Evolutionary conservation across 495 filamentous ascomycete genomes (phyloP).

Genomic region (Xylaria cubensis): DNA sequence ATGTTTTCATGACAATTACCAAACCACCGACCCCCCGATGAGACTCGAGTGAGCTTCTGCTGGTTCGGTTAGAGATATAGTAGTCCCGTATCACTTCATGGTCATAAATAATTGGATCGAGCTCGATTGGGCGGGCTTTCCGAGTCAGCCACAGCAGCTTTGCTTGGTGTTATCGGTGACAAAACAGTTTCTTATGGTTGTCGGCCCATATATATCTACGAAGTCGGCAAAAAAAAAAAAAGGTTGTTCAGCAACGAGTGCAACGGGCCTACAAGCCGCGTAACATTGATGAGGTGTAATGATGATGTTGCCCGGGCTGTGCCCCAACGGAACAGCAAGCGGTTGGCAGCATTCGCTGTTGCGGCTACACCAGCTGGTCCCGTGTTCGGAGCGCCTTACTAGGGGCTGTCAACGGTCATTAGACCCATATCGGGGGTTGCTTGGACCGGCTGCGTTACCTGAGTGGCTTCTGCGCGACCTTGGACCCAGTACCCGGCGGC

Average conservation of each 20-base stretch:
- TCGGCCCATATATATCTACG: not conserved
- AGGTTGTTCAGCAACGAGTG: not conserved
- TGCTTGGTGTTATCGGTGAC: not conserved
- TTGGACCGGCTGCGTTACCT: not conserved
- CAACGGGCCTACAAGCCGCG: not conserved
- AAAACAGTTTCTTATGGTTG: not conserved
- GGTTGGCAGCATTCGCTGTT: conserved; percentile 2
- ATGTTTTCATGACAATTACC: conserved; percentile 25
- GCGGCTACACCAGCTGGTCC: conserved; percentile 4
- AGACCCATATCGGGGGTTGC: not conserved
- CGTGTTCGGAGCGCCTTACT: conserved; percentile 11
- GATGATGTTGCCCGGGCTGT: not conserved
- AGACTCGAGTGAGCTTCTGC: not conserved
- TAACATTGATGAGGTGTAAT: not conserved
- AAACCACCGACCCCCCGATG: conserved; percentile 20
- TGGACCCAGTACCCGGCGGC: not conserved
- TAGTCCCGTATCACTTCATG: not conserved
- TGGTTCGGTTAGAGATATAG: not conserved
- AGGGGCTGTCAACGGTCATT: not conserved
- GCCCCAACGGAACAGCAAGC: not conserved
- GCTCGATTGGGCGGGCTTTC: not conserved
- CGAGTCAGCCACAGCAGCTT: not conserved
- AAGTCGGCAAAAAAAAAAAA: too few relatives aligned
- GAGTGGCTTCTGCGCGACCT: conserved; percentile 3
- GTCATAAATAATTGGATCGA: not conserved